Evolutionary conservation across 2,329 filamentous ascomycete genomes (phyloP).

Genomic region (Paecilomyces niveus): DNA sequence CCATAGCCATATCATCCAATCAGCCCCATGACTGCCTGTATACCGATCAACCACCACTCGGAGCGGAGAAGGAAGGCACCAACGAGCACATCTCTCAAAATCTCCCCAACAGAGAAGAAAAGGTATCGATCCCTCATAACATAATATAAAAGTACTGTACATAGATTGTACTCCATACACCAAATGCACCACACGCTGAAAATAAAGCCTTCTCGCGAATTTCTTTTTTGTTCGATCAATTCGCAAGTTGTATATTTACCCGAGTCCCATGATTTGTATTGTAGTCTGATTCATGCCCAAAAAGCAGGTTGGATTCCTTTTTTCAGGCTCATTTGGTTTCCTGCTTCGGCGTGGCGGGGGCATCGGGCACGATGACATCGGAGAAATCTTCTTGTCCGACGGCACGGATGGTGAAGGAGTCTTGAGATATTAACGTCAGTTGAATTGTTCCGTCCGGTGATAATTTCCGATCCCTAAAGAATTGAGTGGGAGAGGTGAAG

Average conservation of each 20-base stretch:
- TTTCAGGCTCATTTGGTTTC: slow-evolving; percentile 18
- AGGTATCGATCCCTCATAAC: not conserved
- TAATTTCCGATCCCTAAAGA: too few species aligned
- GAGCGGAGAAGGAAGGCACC: not conserved
- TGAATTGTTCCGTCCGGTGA: too few species aligned
- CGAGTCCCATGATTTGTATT: not conserved
- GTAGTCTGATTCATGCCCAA: not conserved
- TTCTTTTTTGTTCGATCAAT: not conserved
- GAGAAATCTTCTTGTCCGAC: slow-evolving; percentile 96
- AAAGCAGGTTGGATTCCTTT: not conserved
- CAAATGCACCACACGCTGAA: not conserved
- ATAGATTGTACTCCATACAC: not conserved
- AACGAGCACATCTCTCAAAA: not conserved
- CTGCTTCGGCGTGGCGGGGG: slow-evolving; percentile 39
- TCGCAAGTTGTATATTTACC: not conserved
- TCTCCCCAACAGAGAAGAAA: too few species aligned
- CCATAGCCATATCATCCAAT: too few species aligned
- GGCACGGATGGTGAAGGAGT: slow-evolving; percentile 67
- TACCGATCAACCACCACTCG: too few species aligned
- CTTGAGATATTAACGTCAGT: slow-evolving; percentile 33
- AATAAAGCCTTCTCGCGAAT: not conserved
- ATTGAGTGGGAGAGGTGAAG: not conserved
- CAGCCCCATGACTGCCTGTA: too few species aligned
- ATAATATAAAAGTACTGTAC: not conserved
- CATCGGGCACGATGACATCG: slow-evolving; percentile 82